A percentile compares a stretch with the other conserved stretches of the same genome.
phyloP scores from a whole-genome alignment of 257 asterid genomes.

The Solanum acaule region DNA sequence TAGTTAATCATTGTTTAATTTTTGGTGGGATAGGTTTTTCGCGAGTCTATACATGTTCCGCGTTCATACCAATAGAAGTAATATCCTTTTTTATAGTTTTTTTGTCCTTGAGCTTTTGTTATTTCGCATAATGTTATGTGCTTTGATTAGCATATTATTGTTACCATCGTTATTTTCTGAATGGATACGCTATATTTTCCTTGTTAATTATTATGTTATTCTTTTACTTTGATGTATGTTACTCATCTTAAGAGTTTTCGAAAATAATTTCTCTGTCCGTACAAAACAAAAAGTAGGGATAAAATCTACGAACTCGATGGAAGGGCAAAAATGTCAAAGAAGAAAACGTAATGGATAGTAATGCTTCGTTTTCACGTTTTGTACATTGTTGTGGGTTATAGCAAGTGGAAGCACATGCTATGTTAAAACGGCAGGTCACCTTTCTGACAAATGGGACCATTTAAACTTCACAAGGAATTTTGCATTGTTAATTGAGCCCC shows the following conservation, averaged over 20 bases:
- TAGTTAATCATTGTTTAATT: no score
- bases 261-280: no score
- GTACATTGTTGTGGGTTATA: not conserved
- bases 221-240: not conserved
- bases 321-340: not conserved
- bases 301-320: not conserved
- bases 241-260: no score
- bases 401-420: not conserved
- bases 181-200: not conserved
- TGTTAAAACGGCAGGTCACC: not conserved
- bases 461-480: not conserved
- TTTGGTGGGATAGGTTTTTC: not conserved
- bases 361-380: not conserved
- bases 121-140: not conserved
- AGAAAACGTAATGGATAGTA: not conserved
- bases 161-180: not conserved
- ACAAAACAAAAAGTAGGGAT: not conserved
- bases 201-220: not conserved
- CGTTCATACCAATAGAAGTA: not conserved
- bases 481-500: not conserved
- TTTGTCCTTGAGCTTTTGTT: not conserved
- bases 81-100: no score
- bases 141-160: not conserved
- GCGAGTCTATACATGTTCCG: no score
- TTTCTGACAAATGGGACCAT: not conserved